phyloP scores from a whole-genome alignment of 2,329 filamentous ascomycete species.

The Juglanconis oblonga region DNA sequence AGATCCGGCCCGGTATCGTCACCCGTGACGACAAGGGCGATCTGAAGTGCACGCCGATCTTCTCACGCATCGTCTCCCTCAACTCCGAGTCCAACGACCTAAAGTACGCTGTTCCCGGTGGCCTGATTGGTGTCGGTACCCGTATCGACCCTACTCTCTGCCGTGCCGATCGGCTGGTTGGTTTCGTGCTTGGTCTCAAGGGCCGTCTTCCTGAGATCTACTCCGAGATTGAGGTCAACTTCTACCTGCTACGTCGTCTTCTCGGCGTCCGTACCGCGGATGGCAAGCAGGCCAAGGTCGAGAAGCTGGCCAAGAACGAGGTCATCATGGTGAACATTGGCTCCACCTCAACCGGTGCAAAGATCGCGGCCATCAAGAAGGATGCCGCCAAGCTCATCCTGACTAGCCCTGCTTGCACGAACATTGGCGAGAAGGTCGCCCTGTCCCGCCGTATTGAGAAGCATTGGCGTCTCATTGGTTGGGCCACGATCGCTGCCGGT shows the following conservation, averaged over 20 bases:
- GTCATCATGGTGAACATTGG: conserved; percentile 99
- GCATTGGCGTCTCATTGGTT: conserved; percentile 95
- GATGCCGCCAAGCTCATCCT: conserved; percentile 94
- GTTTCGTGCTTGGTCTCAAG: conserved; percentile 94
- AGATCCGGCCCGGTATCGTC: conserved; percentile 98
- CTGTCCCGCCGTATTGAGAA: conserved; percentile 96
- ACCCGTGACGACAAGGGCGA: conserved; percentile 90
- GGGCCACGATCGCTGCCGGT: conserved; percentile 71
- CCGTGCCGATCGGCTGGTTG: conserved; percentile 97
- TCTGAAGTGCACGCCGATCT: conserved; percentile 96
- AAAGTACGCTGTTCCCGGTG: conserved; percentile 96
- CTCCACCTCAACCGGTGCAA: conserved; percentile 93
- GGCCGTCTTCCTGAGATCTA: conserved; percentile 95
- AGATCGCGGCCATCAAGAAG: conserved; percentile 94
- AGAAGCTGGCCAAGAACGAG: conserved; percentile 97
- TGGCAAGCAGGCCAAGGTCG: conserved; percentile 98
- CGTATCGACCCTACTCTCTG: conserved; percentile 96
- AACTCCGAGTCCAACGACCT: conserved; percentile 98
- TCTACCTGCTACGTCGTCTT: conserved; percentile 91
- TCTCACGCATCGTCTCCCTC: conserved; percentile 88
- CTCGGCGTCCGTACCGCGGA: conserved; percentile 97
- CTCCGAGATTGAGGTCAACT: conserved; percentile 98
- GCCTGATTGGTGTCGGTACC: conserved; percentile 96
- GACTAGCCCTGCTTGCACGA: conserved; percentile 92
- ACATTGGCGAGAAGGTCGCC: conserved; percentile 97